These are phyloP conservation scores for Helicocarpus griseus DNA, from an alignment of 2,329 filamentous ascomycete genomes.

Conservation along the genomic window DNA sequence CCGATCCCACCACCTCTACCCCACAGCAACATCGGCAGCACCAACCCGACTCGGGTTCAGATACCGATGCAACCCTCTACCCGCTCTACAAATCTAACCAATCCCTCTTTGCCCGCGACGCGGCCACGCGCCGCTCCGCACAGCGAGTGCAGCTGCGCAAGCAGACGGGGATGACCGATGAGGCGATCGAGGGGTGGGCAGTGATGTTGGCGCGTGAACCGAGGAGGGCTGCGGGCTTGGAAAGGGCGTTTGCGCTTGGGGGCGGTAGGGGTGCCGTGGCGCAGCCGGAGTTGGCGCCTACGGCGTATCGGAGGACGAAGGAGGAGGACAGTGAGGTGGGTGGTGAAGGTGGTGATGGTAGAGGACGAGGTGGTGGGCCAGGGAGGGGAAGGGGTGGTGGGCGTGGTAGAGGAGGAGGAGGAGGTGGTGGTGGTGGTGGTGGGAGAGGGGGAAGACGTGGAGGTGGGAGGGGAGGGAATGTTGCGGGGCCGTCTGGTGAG, in stretches of 20 bases:
- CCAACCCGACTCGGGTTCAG: constrained; percentile 10
- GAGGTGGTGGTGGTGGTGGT: constrained; percentile 39
- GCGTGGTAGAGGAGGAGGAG: constrained; percentile 40
- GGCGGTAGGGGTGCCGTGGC: constrained; percentile 12
- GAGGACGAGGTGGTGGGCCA: constrained; percentile 19
- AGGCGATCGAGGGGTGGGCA: constrained; percentile 88
- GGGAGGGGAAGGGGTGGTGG: too few relatives aligned
- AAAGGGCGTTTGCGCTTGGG: constrained; percentile 60
- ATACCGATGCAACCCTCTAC: constrained; percentile 60
- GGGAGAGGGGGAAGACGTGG: constrained; percentile 41
- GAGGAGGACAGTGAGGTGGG: constrained; percentile 39
- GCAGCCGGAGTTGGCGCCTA: constrained; percentile 56
- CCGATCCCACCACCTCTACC: constrained; percentile 32
- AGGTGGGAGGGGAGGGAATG: constrained; percentile 42
- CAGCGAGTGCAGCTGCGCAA: constrained; percentile 55
- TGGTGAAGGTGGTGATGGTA: constrained; percentile 43
- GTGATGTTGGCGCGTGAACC: constrained; percentile 72
- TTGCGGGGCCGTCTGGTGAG: constrained; percentile 42
- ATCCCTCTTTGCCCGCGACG: constrained; percentile 60
- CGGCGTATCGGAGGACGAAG: constrained; percentile 47
- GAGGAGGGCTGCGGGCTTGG: constrained; percentile 57
- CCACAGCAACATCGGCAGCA: constrained; percentile 25
- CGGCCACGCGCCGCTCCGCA: constrained; percentile 56
- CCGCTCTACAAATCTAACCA: constrained; percentile 57
- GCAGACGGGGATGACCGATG: constrained; percentile 83